Evolutionary conservation across 208 protist species (phyloP).

Genomic region (Leishmania amazonensis): DNA sequence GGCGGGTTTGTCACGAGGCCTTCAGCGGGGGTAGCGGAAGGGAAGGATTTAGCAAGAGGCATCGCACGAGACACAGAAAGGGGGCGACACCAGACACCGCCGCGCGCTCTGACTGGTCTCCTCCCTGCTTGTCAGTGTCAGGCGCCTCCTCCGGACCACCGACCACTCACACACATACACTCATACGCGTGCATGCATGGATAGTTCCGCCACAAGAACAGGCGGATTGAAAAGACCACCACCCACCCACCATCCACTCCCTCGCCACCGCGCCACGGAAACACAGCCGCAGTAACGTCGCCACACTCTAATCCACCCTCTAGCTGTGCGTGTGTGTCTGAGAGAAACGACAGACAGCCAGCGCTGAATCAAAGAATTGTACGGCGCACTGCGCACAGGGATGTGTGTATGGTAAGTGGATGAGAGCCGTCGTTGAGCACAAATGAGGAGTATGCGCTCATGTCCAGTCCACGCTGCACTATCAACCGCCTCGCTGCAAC

Average conservation of each 20-base stretch:
- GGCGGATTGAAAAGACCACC: not conserved
- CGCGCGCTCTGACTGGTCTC: not conserved
- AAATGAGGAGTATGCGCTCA: not conserved
- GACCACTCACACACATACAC: not conserved
- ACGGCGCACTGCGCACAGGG: not conserved
- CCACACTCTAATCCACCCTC: not conserved
- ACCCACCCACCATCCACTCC: not conserved
- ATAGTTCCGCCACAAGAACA: not conserved
- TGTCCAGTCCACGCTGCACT: not conserved
- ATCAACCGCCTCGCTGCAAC: not conserved
- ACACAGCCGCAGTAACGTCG: not conserved
- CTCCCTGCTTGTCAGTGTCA: not conserved
- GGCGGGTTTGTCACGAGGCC: not conserved
- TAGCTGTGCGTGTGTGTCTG: not conserved
- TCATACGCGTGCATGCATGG: not conserved
- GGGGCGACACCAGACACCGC: not conserved
- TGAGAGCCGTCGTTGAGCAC: not conserved
- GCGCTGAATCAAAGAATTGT: not conserved
- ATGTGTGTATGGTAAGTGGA: not conserved
- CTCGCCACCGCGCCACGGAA: not conserved
- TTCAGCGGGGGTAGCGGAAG: not conserved
- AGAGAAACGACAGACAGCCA: not conserved
- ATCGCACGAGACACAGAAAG: not conserved
- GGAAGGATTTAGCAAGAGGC: not conserved
- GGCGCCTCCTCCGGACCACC: not conserved